Evolutionary conservation across 805 yeast genomes (phyloP), one percentile per base, ranked within the genome.

Genomic region (Pichia cephalocereana): DNA sequence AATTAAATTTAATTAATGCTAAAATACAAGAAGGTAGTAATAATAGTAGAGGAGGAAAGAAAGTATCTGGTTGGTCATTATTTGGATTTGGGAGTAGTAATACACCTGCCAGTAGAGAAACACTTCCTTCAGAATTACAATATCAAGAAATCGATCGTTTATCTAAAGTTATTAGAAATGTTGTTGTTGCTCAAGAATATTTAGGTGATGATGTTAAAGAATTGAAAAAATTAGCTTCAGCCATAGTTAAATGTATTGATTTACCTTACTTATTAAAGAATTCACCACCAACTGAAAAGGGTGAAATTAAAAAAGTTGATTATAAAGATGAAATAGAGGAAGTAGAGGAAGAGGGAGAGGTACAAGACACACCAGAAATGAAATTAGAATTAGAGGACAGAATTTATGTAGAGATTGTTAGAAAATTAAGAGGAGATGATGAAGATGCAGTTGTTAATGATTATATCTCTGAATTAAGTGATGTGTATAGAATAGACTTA

Each of bases 381-480:
- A 12, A 31, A 4, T 26, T 27, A n/a, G 56, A 53, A 36, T 34
- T 53, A 34, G 54, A 51, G 26, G 57, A 55, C 38, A 44, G 46
- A 37, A 49, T 54, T 14, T 52, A 51, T 12, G 32, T 51, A 4
- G 58, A 55, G 38, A 47, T 61, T 10, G 45, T 54, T 15, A 51
- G 57, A 38, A 62, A 61, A 45, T 55, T 65, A 37, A 55, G 52
- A 40, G 60, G 59, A 19, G 64, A 60, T 15, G 59, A 60, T 31
- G 62, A 58, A 38, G 63, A 59, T 14, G 44, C 42, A 6, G 52
- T 63, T 36, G 49, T 59, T 10, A 62, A 57, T 8, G 51, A 57
- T 23, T 63, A 63, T 43, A 36, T 62, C 41, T 54, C 53, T 18
- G 67, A 63, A 44, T 54, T 63, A 6, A 58, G 62, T 43, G 64